Evolutionary conservation across 768 basidiomycete species (phyloP).

Genomic region (Tricholoma sp.): DNA sequence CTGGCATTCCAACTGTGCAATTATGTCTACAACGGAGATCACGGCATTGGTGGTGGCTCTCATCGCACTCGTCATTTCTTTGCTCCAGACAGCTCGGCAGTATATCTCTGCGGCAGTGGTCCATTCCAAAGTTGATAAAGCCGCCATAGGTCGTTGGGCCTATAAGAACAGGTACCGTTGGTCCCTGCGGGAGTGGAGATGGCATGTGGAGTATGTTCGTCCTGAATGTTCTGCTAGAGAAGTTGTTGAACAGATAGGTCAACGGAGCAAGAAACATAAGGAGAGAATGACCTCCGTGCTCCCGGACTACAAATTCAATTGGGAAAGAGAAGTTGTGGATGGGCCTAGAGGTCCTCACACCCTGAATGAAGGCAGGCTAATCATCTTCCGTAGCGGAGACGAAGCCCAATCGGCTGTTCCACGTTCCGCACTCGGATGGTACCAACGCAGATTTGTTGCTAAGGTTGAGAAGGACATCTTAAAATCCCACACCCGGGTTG

Average conservation of each 20-base stretch:
- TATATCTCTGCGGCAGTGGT: neutral
- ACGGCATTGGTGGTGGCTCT: neutral
- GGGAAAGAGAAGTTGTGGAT: neutral
- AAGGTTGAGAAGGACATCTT: neutral
- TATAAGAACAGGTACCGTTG: neutral
- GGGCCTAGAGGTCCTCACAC: neutral
- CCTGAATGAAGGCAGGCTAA: neutral
- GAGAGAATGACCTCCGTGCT: neutral
- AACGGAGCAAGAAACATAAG: neutral
- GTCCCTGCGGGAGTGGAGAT: conserved; percentile 2
- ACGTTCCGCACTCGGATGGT: neutral
- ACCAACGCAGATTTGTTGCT: neutral
- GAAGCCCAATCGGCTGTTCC: neutral
- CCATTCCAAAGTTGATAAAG: neutral
- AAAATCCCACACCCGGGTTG: neutral
- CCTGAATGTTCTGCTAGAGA: neutral
- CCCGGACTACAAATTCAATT: neutral
- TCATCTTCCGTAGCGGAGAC: neutral
- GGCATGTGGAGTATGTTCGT: neutral
- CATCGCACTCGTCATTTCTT: neutral
- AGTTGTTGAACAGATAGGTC: neutral
- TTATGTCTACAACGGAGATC: neutral
- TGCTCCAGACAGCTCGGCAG: conserved; percentile 1
- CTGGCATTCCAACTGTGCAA: neutral
- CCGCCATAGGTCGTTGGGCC: conserved; percentile 1